phyloP scores from a whole-genome alignment of 225 moss, liverwort and hornwort species.

The Polytrichum formosum region DNA sequence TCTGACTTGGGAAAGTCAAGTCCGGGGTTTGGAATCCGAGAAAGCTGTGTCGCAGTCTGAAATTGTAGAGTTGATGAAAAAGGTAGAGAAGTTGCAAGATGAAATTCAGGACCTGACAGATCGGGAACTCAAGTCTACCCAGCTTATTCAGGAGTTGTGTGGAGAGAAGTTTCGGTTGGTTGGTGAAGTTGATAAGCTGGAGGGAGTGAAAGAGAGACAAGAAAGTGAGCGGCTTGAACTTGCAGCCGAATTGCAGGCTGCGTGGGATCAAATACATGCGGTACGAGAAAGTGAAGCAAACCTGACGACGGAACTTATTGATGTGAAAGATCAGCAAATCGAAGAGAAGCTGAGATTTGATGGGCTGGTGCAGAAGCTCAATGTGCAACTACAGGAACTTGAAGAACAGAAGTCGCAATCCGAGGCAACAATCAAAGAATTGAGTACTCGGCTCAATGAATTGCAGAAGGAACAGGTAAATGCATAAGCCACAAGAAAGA shows the following conservation, averaged over 20 bases:
- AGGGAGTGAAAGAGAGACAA: slow-evolving; percentile 51
- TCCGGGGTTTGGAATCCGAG: slow-evolving; percentile 31
- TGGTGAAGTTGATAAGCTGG: slow-evolving; percentile 47
- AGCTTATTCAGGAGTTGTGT: slow-evolving; percentile 28
- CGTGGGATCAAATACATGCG: slow-evolving; percentile 51
- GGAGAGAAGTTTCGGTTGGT: slow-evolving; percentile 26
- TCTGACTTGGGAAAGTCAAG: slow-evolving; percentile 18
- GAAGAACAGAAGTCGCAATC: slow-evolving; percentile 23
- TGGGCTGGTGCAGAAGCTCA: slow-evolving; percentile 33
- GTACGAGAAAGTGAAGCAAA: slow-evolving; percentile 39
- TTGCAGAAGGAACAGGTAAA: slow-evolving; percentile 37
- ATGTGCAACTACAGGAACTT: slow-evolving; percentile 27
- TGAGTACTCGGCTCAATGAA: slow-evolving; percentile 35
- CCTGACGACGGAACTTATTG: slow-evolving; percentile 35
- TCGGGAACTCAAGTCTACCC: slow-evolving; percentile 16
- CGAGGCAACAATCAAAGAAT: slow-evolving; percentile 22
- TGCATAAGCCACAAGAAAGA: too few relatives aligned
- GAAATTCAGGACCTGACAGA: slow-evolving; percentile 17
- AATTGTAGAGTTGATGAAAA: slow-evolving; percentile 23
- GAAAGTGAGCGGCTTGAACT: slow-evolving; percentile 49
- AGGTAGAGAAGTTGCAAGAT: slow-evolving; percentile 19
- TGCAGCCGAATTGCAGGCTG: slow-evolving; percentile 45
- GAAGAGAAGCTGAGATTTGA: slow-evolving; percentile 30
- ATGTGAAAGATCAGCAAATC: slow-evolving; percentile 27
- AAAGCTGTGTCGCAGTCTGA: slow-evolving; percentile 8